A percentile compares a stretch with the other conserved stretches of the same genome.
Conservation (phyloP, 1,139 yeast genomes). For the Geotrichum reessii region DNA sequence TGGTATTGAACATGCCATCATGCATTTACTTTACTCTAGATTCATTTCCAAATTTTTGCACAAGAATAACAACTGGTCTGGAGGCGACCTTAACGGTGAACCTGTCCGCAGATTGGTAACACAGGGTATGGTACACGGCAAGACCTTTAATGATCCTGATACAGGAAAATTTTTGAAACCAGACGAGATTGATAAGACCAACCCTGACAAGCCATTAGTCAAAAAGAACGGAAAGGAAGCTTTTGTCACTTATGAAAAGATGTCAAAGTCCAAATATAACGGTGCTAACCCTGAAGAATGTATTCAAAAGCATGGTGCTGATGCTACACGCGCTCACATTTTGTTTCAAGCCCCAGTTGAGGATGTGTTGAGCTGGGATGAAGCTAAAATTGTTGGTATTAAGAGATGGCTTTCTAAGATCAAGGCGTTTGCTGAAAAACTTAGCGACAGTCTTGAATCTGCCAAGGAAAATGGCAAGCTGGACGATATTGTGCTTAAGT, state of each 20-base stretch:
- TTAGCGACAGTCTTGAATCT: constrained; percentile 16
- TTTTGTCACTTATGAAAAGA: constrained; percentile 65
- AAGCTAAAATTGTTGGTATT: constrained; percentile 74
- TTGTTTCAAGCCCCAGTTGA: constrained; percentile 88
- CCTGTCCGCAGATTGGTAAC: constrained; percentile 78
- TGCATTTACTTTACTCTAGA: constrained; percentile 79
- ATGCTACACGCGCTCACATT: constrained; percentile 89
- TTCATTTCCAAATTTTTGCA: constrained; percentile 76
- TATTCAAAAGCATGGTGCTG: constrained; percentile 80
- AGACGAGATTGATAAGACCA: constrained; percentile 50
- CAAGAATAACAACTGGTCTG: constrained; percentile 52
- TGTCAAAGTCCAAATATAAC: constrained; percentile 92
- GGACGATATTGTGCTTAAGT: not conserved
- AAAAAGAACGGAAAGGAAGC: constrained; percentile 50
- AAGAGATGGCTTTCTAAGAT: constrained; percentile 79
- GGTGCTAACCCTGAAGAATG: constrained; percentile 88
- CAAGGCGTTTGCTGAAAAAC: constrained; percentile 30
- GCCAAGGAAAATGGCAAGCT: constrained; percentile 1
- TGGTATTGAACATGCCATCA: constrained; percentile 93
- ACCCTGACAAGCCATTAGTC: constrained; percentile 43
- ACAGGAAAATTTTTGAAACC: constrained; percentile 74
- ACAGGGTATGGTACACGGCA: constrained; percentile 98
- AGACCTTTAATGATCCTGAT: constrained; percentile 66
- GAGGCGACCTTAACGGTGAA: constrained; percentile 53
- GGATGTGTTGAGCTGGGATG: constrained; percentile 86